A percentile compares a stretch with the other conserved stretches of the same genome.
Conservation (phyloP, 768 basidiomycete genomes). For the Hortiboletus campestris region DNA sequence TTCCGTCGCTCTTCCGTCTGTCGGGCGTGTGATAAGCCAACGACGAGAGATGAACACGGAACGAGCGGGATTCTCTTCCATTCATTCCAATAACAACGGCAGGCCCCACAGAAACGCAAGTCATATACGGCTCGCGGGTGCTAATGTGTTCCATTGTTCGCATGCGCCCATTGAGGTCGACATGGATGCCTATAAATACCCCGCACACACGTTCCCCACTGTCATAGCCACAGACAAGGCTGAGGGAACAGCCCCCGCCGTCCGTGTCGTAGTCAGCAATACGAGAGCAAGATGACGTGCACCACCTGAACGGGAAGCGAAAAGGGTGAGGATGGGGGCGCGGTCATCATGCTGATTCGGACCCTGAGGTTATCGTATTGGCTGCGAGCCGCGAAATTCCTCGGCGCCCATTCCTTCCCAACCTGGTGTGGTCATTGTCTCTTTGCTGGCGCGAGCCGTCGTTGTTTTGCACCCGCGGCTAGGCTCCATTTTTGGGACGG, state of each 20-base stretch:
- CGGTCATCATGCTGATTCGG: slow-evolving; percentile 9
- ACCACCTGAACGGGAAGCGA: neutral
- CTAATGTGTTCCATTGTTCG: neutral
- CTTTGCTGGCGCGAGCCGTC: slow-evolving; percentile 2
- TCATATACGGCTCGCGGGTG: slow-evolving; percentile 1
- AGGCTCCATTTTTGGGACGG: slow-evolving; percentile 13
- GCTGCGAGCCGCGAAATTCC: slow-evolving; percentile 4
- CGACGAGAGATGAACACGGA: slow-evolving; percentile 2
- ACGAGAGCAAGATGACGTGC: neutral
- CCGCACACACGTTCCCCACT: neutral
- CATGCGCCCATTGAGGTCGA: slow-evolving; percentile 1
- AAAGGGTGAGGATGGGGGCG: neutral
- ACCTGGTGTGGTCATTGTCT: slow-evolving; percentile 6
- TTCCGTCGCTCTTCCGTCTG: slow-evolving; percentile 9
- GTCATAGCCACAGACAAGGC: neutral
- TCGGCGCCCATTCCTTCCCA: slow-evolving; percentile 19
- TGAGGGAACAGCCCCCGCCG: neutral
- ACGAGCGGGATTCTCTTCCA: slow-evolving; percentile 17
- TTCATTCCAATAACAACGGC: slow-evolving; percentile 9
- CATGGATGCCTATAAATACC: neutral
- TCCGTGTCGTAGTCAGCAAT: neutral
- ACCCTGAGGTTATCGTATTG: slow-evolving; percentile 9
- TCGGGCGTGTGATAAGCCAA: slow-evolving; percentile 19
- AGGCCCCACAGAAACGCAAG: neutral
- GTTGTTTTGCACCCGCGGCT: neutral